Base-by-base conservation (phyloP, 2,329 filamentous ascomycete genomes). In the Trichophyton mentagrophytes region DNA sequence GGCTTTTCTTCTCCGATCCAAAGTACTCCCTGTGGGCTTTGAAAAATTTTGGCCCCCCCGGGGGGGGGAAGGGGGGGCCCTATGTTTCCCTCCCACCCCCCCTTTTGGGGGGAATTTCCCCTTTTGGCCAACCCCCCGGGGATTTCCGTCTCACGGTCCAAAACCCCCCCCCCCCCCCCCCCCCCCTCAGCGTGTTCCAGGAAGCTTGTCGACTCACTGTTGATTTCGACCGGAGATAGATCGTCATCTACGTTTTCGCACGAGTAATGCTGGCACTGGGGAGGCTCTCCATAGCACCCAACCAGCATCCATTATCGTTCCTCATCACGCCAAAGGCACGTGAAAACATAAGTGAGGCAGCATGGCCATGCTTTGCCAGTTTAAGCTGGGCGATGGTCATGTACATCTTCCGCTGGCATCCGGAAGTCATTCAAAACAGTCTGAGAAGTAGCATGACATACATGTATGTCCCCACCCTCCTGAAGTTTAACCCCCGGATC, bases 211-310 rank as follows among this genome's bases (percentile, higher is more conserved):
- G n/a, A 30, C 15, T 25, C 58, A 27, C 33, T 9, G 6, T 53
- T 47, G 36, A 33, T 57, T 55, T 38, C 25, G 27, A 11, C 20
- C 13, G 40, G 33, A 15, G 53, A 17, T 60, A 99, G 80, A 99
- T 99, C 72, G 90, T 96, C 73, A 89, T 97, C 68, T 99, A 99
- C 78, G 88, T 99, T 64, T 96, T 96, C 71, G 93, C 93, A 56
- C 85, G 93, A 66, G 93, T 96, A 15, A 81, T 87, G 63, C 82
- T 99, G 38, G 89, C 89, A 7, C 77, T 95, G 25, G 93, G 91
- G 36, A 89, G 90, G 69, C 78, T 97, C 61, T 84, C 88, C 61
- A 84, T 97, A 64, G 86, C 89, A 73, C 81, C 80, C 1, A 76
- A 69, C 63, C 66, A 72, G 69, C 70, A 75, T 63, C 69, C 72